These are phyloP conservation scores for Trichoderma lentiforme DNA, from an alignment of 2,329 filamentous ascomycete species.

Conservation along the genomic window DNA sequence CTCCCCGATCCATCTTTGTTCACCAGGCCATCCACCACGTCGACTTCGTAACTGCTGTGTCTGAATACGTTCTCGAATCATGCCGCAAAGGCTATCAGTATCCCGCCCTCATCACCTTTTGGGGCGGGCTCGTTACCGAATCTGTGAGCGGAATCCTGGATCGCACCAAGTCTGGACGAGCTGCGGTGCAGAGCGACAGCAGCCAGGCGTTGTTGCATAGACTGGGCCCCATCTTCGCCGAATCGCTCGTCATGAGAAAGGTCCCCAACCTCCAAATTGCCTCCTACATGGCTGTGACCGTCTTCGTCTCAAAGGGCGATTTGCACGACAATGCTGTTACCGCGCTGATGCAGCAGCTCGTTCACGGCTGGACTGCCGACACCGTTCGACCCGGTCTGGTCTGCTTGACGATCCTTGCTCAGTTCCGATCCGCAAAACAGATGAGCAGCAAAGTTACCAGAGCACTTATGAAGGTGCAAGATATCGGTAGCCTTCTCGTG, in stretches of 20 bases:
- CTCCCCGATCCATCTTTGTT: conserved; percentile 77
- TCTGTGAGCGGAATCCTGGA: conserved; percentile 81
- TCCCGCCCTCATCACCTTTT: conserved; percentile 78
- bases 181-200: conserved; percentile 72
- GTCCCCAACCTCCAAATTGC: conserved; percentile 78
- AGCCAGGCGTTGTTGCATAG: conserved; percentile 72
- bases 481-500: conserved; percentile 57
- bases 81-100: conserved; percentile 71
- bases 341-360: conserved; percentile 85
- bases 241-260: conserved; percentile 71
- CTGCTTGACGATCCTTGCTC: conserved; percentile 76
- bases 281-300: conserved; percentile 85
- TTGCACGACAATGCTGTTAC: conserved; percentile 78
- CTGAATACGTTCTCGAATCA: conserved; percentile 72
- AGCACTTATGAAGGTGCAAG: conserved; percentile 61
- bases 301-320: conserved; percentile 78
- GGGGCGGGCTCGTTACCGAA: conserved; percentile 85
- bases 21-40: conserved; percentile 78
- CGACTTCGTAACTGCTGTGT: conserved; percentile 71
- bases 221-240: conserved; percentile 67
- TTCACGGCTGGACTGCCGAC: conserved; percentile 70
- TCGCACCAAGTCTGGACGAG: conserved; percentile 69
- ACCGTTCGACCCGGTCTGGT: conserved; percentile 72
- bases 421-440: conserved; percentile 68
- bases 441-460: conserved; percentile 69